phyloP scores from a whole-genome alignment of 208 protist genomes.

The Balamuthia mandrillaris region DNA sequence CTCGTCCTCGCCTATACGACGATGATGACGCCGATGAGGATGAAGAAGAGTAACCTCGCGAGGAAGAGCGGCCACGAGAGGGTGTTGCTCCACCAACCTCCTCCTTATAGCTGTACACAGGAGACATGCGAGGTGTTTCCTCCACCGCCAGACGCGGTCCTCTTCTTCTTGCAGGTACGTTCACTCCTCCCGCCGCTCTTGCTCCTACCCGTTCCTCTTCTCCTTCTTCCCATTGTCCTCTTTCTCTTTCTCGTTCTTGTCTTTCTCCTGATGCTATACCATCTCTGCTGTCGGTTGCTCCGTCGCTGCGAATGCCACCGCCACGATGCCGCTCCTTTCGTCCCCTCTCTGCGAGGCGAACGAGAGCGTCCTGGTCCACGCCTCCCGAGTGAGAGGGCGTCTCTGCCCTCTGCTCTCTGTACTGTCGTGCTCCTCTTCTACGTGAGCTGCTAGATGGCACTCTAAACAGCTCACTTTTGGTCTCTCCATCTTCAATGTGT shows the following conservation, averaged over 20 bases:
- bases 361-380: slow-evolving; percentile 17
- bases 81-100: background rate
- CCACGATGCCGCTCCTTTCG: background rate
- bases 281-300: background rate
- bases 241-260: slow-evolving; percentile 25
- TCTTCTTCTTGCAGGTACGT: background rate
- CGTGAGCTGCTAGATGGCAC: no score
- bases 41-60: background rate
- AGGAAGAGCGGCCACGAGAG: background rate
- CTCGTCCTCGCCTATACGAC: background rate
- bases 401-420: background rate
- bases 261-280: background rate
- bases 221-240: slow-evolving; percentile 16
- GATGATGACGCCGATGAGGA: no score
- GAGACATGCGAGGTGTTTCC: slow-evolving; percentile 1
- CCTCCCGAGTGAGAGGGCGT: slow-evolving; percentile 30
- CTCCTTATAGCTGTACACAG: no score
- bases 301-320: background rate
- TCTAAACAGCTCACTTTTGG: no score
- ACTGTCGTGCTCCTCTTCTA: background rate
- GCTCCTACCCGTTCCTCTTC: background rate
- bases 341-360: background rate
- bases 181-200: background rate
- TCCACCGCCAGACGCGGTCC: background rate
- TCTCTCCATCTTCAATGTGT: background rate